phyloP scores from a whole-genome alignment of 2,329 filamentous ascomycete species.

The Dactylellina parvicollis region DNA sequence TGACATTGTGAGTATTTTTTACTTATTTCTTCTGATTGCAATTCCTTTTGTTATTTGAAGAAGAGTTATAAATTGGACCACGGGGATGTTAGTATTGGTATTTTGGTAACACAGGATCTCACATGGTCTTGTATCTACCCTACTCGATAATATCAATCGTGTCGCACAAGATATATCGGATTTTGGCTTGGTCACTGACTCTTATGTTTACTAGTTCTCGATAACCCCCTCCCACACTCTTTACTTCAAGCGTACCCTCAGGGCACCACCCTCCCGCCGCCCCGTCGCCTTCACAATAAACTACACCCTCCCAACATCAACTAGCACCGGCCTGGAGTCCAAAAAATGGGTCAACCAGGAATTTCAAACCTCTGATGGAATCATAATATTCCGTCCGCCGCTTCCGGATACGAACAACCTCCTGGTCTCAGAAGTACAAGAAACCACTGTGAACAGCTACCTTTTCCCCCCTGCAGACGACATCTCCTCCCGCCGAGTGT shows the following conservation, averaged over 20 bases:
- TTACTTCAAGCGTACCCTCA: constrained; percentile 31
- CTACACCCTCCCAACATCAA: constrained; percentile 16
- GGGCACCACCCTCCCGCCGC: not conserved
- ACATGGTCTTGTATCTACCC: too few species aligned
- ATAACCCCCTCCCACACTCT: constrained; percentile 7
- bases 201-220: constrained; percentile 19
- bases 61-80: not conserved
- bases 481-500: not conserved
- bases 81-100: too few species aligned
- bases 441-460: not conserved
- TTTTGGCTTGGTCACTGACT: not conserved
- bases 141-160: too few species aligned
- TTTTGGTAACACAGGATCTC: too few species aligned
- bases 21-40: not conserved
- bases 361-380: constrained; percentile 27
- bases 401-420: not conserved
- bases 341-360: constrained; percentile 48
- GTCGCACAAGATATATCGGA: constrained; percentile 2
- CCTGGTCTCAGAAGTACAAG: not conserved
- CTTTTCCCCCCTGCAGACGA: constrained; percentile 5
- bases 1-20: constrained; percentile 33
- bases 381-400: constrained; percentile 30
- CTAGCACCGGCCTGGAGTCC: not conserved
- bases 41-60: not conserved
- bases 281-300: constrained; percentile 46